Percentiles rank a stretch among this genome's conserved stretches.
phyloP scores from a whole-genome alignment of 163 green algal species.

The Chlamydomonas reinhardtii region DNA sequence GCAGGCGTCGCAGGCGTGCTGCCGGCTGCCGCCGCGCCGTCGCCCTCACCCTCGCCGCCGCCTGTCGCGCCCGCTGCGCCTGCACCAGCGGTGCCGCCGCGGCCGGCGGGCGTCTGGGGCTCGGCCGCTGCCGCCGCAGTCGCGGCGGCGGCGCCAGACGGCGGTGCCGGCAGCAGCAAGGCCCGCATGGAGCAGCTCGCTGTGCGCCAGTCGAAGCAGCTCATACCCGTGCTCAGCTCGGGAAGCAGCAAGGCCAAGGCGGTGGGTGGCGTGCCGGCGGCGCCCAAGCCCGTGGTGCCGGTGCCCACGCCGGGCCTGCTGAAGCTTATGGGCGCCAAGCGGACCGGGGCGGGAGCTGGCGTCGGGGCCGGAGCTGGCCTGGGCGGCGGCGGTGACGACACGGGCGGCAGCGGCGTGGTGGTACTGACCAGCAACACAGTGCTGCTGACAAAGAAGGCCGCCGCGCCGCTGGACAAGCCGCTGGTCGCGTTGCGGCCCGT shows the following conservation, averaged over 20 bases:
- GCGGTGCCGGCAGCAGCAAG: not conserved
- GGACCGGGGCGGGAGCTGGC: not conserved
- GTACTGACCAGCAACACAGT: constrained; percentile 21
- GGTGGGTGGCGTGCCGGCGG: not conserved
- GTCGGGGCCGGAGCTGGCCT: not conserved
- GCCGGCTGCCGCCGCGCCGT: not conserved
- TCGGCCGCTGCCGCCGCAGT: not conserved
- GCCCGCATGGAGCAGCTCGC: constrained; percentile 62
- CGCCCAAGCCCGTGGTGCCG: constrained; percentile 37
- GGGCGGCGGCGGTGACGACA: not conserved
- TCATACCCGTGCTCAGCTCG: constrained; percentile 64
- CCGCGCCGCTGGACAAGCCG: constrained; percentile 24
- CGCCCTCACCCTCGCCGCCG: not conserved
- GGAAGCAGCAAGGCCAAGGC: constrained; percentile 20
- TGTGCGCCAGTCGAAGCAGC: constrained; percentile 66
- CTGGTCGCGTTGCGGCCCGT: not conserved
- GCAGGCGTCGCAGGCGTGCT: too few species aligned
- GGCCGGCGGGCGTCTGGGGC: constrained; percentile 24
- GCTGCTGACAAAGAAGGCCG: constrained; percentile 16
- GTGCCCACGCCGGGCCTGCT: not conserved
- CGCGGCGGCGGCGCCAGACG: not conserved
- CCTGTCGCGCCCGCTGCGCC: not conserved
- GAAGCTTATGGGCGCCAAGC: not conserved
- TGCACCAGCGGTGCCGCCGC: constrained; percentile 1
- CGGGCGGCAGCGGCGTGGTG: not conserved